Evolutionary conservation across 495 filamentous ascomycete species (phyloP), one percentile per base, ranked within the genome.

Genomic region (Annulohypoxylon maeteangense): DNA sequence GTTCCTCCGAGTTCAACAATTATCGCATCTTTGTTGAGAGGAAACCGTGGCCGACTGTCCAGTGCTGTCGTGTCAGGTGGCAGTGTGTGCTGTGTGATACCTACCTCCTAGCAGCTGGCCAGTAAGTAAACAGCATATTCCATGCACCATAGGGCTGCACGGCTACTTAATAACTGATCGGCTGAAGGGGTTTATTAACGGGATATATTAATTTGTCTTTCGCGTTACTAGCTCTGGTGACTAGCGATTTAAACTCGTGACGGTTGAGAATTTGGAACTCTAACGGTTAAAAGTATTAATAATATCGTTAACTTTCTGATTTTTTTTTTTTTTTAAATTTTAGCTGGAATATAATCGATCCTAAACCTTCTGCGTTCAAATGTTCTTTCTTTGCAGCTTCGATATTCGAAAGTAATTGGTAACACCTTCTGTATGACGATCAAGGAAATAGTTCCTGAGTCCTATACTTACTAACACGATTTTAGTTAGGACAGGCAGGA

Each of bases 401-500:
- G 20, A 44, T 44, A 20, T 20, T 44, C 6, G n/a, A n/a, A 42
- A 42, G 38, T n/a, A 12, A 16, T 42, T 2, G 38, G 38, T 16
- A 12, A 44, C 27, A n/a, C 23, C 22, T 44, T 23, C 29, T 44
- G 45, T 14, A 20, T 25, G 45, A 48, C 45, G 45, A 50, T 36
- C 8, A 40, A 53, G 47, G 47, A 32, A 47, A 54, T 34, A 36
- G 36, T 36, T 20, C 40, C 40, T 50, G 66, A 51, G 22, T 51
- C 23, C 34, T 38, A 25, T 12, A 40, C 18, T 14, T 47, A 38
- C 68, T 70, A 70, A 64, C 51, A 65, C 61, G 1, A 61, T 54
- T 70, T 47, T 32, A 38, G 68, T 71, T 71, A 66, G 40, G 57
- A 66, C 51, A 67, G 40, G 42, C 65, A 66, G 40, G 50, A 71